Evolutionary conservation across 345 rosid genomes (phyloP).

Genomic region (Erysimum cheiranthoides): DNA sequence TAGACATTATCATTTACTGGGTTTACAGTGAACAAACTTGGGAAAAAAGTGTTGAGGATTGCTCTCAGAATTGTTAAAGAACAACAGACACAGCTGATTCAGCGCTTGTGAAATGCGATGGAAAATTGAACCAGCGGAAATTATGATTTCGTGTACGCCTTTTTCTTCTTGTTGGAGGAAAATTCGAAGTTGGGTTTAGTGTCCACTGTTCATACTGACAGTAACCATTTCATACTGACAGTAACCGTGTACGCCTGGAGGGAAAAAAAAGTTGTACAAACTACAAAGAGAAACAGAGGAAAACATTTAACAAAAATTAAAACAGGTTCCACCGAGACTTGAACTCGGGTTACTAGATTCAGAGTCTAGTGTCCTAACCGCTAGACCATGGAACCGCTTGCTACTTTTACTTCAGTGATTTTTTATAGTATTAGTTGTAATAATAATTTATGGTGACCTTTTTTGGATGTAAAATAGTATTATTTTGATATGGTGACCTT

Average conservation of each 20-base stretch:
- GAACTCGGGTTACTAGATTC: constrained; percentile 96
- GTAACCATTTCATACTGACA: not conserved
- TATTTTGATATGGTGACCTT: not conserved
- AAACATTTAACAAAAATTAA: not conserved
- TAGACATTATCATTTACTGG: constrained; percentile 21
- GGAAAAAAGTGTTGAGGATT: not conserved
- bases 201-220: not conserved
- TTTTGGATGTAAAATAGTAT: not conserved
- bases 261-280: too few relatives aligned
- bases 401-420: accelerated
- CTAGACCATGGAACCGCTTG: constrained; percentile 54
- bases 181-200: not conserved
- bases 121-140: not conserved
- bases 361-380: constrained; percentile 89
- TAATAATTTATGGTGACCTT: not conserved
- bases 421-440: too few relatives aligned
- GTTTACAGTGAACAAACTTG: not conserved
- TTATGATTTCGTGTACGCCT: not conserved
- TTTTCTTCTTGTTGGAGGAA: too few relatives aligned
- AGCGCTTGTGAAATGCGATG: not conserved
- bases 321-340: constrained; percentile 81
- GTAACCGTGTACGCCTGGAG: not conserved
- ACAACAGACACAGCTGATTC: not conserved
- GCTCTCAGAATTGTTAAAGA: not conserved
- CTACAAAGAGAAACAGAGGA: not conserved